Base-by-base conservation (phyloP, 768 basidiomycete species). In the Stropharia rugosoannulata region DNA sequence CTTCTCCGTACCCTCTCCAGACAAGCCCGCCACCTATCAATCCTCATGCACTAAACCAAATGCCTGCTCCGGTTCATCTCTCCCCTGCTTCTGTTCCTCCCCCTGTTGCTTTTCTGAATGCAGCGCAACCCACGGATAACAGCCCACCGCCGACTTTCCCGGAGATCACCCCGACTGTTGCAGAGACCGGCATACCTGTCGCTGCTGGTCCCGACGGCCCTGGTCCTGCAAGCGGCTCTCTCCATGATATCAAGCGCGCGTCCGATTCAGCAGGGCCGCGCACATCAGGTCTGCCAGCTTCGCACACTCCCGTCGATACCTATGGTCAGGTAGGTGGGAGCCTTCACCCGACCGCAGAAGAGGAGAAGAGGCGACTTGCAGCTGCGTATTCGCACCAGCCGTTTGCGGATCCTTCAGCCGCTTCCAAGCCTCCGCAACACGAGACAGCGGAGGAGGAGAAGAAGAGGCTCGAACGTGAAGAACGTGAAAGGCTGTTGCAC, bases 101-200 rank as follows among this genome's bases (percentile, higher is more conserved):
- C 66, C 86, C 87, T 0, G 83, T 83, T 10, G 71, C 85, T 8
- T 84, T 84, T 12, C 68, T 85, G n/a, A 68, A 75, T 5, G 82
- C 82, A 3, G 77, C 57, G 9, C 47, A 46, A 45, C 57, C 59
- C 22, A 10, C 2, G 1, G 56, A 35, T 22, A 40, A 3, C 18
- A 47, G 38, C 32, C 53, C 40, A 11, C 63, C 44, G 61, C 39
- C 54, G 16, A 51, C 64, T 32, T 40, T 53, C 16, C 66, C 70
- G 6, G 49, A 55, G 36, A 58, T 62, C 19, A 70, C 77, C 6
- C 66, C 73, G 27, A 90, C 87, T 3, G 78, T 92, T 6, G 86
- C 89, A 9, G 89, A 90, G 66, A 89, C 89, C 0, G 88, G 87
- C 11, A 71, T 88, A n/a, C 89, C 87, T 15, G 72, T 88, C n/a